Evolutionary conservation across 129 eudicot genomes (phyloP), one percentile per base, ranked within the genome.

Genomic region (Sambucus nigra): DNA sequence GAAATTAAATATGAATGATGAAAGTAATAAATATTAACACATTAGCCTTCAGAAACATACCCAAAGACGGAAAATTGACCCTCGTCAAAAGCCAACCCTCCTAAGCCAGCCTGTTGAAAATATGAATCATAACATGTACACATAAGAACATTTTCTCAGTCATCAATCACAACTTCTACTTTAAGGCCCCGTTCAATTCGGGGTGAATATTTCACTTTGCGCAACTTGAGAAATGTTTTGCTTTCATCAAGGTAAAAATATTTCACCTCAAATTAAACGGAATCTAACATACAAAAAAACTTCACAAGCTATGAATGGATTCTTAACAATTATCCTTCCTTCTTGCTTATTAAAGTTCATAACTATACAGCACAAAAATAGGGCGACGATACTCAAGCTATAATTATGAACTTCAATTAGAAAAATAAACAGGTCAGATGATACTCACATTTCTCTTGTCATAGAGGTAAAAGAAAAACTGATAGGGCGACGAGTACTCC

Each of bases 51-150:
- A 17, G 48, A 33, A 44, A 71, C 87, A 45, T 86, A 92, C 96
- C 99, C 99, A 21, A 92, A 86, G 28, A 92, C 99, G 9, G 99
- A 86, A 77, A 92, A 92, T 68, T 92, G 99, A 25, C 99, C 99
- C 80, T 92, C 99, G n/a, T 92, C 99, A 69, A 92, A 92, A 51
- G 99, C 82, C 62, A 92, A 50, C 59, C 99, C 99, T 55, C 99
- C 99, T 73, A 92, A 71, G 69, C 99, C 99, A 63, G 99, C 66
- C 99, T 92, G 87, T 44, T n/a, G 59, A 57, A 60, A 25, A 54
- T 25, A 5, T 5, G 0, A 18, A 17, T 0, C 53, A 69, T 41
- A 69, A 20, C 65, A 75, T 25, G 25, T 38, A 35, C 38, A 45
- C 64, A 49, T 69, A 15, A 51, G 45, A 55, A 19, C 61, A 41